These are phyloP conservation scores for Stachybotrys chartarum DNA, from an alignment of 2,329 filamentous ascomycete species.

Conservation along the genomic window DNA sequence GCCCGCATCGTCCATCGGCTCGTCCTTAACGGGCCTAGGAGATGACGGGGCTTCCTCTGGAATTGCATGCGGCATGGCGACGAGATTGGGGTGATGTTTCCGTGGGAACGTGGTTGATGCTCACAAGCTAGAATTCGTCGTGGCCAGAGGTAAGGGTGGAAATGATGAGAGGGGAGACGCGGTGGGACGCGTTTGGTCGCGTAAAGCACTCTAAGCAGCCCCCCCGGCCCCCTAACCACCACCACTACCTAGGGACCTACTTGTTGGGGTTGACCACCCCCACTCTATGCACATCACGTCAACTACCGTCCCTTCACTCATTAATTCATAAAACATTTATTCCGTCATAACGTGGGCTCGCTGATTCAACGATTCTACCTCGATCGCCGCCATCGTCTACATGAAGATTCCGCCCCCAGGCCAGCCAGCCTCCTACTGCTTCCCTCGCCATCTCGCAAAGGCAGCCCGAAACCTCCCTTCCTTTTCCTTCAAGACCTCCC, in stretches of 20 bases:
- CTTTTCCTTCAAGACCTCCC: background rate
- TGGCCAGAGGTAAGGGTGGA: background rate
- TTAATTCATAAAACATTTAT: too few relatives aligned
- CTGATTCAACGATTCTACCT: too few relatives aligned
- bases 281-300: too few relatives aligned
- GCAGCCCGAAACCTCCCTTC: background rate
- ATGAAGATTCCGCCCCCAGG: slow-evolving; percentile 9
- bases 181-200: background rate
- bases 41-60: slow-evolving; percentile 21
- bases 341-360: too few relatives aligned
- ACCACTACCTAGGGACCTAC: too few relatives aligned
- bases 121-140: too few relatives aligned
- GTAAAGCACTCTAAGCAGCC: background rate
- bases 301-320: too few relatives aligned
- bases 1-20: slow-evolving; percentile 25
- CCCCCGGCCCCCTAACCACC: too few relatives aligned
- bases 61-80: slow-evolving; percentile 39
- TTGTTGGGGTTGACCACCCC: too few relatives aligned
- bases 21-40: slow-evolving; percentile 19
- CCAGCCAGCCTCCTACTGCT: background rate
- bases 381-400: too few relatives aligned
- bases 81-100: background rate
- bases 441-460: background rate
- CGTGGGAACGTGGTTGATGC: background rate
- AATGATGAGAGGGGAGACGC: background rate